Evolutionary conservation across 257 asterid species (phyloP).

Genomic region (Thymus mandschuricus): DNA sequence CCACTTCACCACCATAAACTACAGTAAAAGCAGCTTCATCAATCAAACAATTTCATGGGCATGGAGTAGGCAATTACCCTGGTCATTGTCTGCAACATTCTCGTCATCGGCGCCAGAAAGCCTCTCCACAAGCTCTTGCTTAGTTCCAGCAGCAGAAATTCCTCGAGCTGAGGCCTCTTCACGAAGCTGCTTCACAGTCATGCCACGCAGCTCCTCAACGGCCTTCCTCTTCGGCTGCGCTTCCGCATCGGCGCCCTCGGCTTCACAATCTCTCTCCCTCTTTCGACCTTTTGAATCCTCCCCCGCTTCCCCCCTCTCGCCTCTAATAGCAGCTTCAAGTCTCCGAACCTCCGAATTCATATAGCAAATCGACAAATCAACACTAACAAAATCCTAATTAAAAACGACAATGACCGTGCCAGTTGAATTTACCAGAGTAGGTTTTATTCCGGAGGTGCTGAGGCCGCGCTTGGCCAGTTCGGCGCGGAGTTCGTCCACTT

Average conservation of each 20-base stretch:
- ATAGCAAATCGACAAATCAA: not conserved
- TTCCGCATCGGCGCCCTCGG: constrained; percentile 40
- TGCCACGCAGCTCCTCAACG: constrained; percentile 50
- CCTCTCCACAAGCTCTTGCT: constrained; percentile 74
- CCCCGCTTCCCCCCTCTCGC: constrained; percentile 42
- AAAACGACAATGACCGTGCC: not conserved
- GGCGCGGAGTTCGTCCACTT: constrained; percentile 66
- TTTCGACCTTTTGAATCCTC: constrained; percentile 48
- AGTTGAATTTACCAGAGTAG: constrained; percentile 49
- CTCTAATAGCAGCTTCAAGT: constrained; percentile 60
- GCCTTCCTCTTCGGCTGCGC: constrained; percentile 50
- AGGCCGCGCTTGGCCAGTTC: constrained; percentile 76
- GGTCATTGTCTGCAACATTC: constrained; percentile 26
- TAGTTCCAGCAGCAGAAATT: constrained; percentile 58
- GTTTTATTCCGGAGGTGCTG: constrained; percentile 70
- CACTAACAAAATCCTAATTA: too few species aligned
- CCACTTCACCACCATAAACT: not conserved
- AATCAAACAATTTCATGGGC: not conserved
- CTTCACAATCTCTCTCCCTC: constrained; percentile 51
- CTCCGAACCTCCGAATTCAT: constrained; percentile 57
- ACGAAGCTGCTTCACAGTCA: constrained; percentile 73
- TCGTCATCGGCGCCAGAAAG: constrained; percentile 46
- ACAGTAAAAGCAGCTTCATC: not conserved
- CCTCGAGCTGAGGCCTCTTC: constrained; percentile 65
- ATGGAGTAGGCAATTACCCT: constrained; percentile 41